phyloP scores from a whole-genome alignment of 208 protist species.

The Crithidia thermophila region DNA sequence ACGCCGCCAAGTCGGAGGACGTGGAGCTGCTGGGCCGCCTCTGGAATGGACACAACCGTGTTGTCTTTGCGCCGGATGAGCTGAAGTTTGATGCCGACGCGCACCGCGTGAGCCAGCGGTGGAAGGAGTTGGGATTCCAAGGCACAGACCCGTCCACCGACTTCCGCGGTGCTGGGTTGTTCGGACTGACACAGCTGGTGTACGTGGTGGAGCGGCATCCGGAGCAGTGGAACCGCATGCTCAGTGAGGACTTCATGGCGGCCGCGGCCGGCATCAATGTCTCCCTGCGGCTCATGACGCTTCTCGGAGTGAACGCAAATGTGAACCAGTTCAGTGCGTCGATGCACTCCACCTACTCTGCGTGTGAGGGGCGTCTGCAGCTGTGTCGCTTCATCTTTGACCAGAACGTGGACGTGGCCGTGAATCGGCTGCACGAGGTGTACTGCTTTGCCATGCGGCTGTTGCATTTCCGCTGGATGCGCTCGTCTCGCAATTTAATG shows the following conservation, averaged over 20 bases:
- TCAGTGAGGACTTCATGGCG: constrained; percentile 49
- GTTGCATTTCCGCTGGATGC: constrained; percentile 49
- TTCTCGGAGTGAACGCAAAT: constrained; percentile 38
- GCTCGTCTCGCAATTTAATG: constrained; percentile 62
- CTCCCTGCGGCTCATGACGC: constrained; percentile 62
- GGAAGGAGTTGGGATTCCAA: constrained; percentile 91
- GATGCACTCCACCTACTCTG: constrained; percentile 34
- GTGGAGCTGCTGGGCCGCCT: constrained; percentile 46
- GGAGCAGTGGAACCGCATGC: constrained; percentile 38
- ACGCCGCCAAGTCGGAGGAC: constrained; percentile 19
- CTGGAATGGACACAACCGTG: constrained; percentile 51
- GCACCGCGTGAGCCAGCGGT: constrained; percentile 44
- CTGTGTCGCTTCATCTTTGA: constrained; percentile 50
- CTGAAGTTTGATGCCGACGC: constrained; percentile 17
- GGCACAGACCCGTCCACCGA: constrained; percentile 80
- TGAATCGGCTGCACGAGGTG: constrained; percentile 52
- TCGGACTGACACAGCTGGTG: constrained; percentile 75
- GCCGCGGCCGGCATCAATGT: constrained; percentile 81
- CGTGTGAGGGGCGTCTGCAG: constrained; percentile 22
- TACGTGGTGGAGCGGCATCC: constrained; percentile 75
- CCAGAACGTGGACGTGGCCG: constrained; percentile 27
- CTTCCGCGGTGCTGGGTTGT: constrained; percentile 83
- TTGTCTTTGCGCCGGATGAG: constrained; percentile 24
- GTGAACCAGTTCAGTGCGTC: constrained; percentile 44
- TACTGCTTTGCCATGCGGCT: constrained; percentile 64